A percentile compares a stretch with the other conserved stretches of the same genome.
These are phyloP conservation scores for Saccharomycopsis fodiens DNA, from an alignment of 805 yeast genomes.

Conservation along the genomic window DNA sequence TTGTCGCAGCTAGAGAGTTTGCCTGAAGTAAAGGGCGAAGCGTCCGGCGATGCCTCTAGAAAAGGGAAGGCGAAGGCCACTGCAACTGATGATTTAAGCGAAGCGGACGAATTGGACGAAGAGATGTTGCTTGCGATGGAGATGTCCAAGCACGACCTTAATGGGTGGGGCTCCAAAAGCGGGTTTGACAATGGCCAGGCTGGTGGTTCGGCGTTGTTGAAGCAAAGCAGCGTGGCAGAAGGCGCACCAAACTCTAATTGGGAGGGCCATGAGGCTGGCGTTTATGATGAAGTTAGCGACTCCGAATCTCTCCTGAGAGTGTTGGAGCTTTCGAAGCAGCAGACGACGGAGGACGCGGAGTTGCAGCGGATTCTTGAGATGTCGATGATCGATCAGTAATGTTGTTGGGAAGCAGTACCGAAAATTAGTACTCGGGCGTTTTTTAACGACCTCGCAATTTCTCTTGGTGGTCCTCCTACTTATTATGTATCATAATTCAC, in stretches of 20 bases:
- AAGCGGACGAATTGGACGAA: background rate
- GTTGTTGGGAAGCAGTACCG: no score
- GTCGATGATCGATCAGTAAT: constrained; percentile 16
- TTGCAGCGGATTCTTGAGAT: constrained; percentile 15
- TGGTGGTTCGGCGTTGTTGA: no score
- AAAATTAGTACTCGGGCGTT: no score
- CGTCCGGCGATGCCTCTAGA: background rate
- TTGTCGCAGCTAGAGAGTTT: constrained; percentile 9
- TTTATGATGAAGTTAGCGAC: constrained; percentile 6
- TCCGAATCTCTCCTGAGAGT: no score
- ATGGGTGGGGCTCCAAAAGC: no score
- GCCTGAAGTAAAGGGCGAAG: background rate
- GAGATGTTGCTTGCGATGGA: background rate
- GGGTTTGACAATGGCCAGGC: no score
- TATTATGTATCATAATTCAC: no score
- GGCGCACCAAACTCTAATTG: no score
- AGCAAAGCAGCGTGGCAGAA: background rate
- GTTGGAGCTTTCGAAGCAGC: constrained; percentile 4
- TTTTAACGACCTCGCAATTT: no score
- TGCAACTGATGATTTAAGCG: background rate
- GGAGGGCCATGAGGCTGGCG: no score
- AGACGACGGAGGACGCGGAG: constrained; percentile 11
- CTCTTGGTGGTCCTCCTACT: no score
- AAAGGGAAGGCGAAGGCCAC: background rate
- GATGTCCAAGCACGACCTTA: background rate